Evolutionary conservation across 78 protist genomes (phyloP), one percentile per base, ranked within the genome.

Genomic region (Dictyostelium purpureum): DNA sequence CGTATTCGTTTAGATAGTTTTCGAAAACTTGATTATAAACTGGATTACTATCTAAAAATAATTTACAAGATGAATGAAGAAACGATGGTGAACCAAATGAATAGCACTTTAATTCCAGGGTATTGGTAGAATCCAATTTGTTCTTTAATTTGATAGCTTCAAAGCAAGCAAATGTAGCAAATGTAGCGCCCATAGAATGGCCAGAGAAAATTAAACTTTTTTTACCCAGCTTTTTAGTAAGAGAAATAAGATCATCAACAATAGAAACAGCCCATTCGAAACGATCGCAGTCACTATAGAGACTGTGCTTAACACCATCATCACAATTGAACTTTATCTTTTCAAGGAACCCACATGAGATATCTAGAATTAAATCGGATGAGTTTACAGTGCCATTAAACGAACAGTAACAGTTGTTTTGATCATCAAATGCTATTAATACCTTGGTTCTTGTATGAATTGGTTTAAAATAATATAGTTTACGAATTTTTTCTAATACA

Each of bases 21-120:
- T 75, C 54, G 28, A 82, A 82, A 42, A 82, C 57, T n/a, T 59
- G 74, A 43, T 67, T 49, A 24, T 56, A 45, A 6, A 31, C 45
- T 52, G 45, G 38, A 21, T 70, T 57, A 12, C 31, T 14, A 18
- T 82, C 80, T 21, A 82, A 43, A 14, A 16, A n/a, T 24, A n/a
- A 56, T 16, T 49, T 28, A 7, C 73, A 42, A 5, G 10, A 43
- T 2, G 5, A 7, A 56, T 82, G 80, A 43, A 82, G 28, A 40
- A 45, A 82, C 14, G 79, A 69, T n/a, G 90, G 79, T 37, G 80
- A 59, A 14, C 77, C 90, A 82, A 82, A 82, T 28, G 80, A 43
- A 52, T 43, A 70, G 40, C 80, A 82, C 10, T 70, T 67, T 6
- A 82, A 47, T 40, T 56, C 4, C n/a, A 24, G 54, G 67, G n/a